Percentiles rank a stretch among this genome's conserved stretches.
Evolutionary conservation across 495 filamentous ascomycete genomes (phyloP).

Genomic region (Penicillium simplicissimum): DNA sequence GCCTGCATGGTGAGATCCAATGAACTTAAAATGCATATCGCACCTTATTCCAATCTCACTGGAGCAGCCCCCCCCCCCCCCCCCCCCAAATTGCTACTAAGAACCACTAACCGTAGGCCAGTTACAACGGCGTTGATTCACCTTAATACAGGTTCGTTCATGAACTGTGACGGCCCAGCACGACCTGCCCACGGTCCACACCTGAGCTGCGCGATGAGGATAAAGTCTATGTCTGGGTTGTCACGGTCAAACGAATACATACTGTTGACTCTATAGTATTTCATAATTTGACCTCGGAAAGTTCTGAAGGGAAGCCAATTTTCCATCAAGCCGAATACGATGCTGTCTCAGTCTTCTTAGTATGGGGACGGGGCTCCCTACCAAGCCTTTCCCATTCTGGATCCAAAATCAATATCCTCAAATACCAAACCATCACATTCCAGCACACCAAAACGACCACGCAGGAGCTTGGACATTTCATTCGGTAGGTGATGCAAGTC

Average conservation of each 20-base stretch:
- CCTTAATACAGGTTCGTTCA: no score
- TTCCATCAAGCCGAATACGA: not conserved
- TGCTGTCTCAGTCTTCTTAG: not conserved
- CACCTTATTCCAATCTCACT: no score
- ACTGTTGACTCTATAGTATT: not conserved
- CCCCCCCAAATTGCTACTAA: not conserved
- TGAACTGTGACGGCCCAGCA: no score
- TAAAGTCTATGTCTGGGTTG: not conserved
- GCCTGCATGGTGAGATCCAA: not conserved
- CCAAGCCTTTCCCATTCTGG: constrained; percentile 15
- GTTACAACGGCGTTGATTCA: not conserved
- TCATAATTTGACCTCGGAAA: not conserved
- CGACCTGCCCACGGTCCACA: no score
- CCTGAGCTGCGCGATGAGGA: no score
- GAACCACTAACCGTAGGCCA: not conserved
- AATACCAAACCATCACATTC: constrained; percentile 6
- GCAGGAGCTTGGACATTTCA: constrained; percentile 12
- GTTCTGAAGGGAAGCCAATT: not conserved
- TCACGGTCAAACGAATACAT: not conserved
- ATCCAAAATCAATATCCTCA: constrained; percentile 13
- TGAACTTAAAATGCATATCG: not conserved
- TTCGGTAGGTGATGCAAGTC: constrained; percentile 23
- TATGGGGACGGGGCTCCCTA: not conserved
- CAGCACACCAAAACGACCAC: no score
- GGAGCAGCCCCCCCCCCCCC: not conserved